Percentiles rank a stretch among this genome's conserved stretches.
Conservation (phyloP, 225 moss, liverwort and hornwort species). For the Physcomitrium patens region DNA sequence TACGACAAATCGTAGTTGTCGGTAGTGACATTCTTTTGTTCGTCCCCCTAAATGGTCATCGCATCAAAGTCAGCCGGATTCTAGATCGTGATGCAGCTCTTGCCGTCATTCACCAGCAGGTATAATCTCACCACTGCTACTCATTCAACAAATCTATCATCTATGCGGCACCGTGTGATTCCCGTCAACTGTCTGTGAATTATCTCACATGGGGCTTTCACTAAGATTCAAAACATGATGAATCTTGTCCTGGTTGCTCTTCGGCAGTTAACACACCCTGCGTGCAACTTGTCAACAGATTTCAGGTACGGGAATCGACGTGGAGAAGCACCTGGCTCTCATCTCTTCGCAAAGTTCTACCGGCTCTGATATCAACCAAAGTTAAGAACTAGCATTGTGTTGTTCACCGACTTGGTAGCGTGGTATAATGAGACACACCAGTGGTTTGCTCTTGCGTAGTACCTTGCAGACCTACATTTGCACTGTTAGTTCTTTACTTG, state of each 20-base stretch:
- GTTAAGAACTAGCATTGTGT: background rate
- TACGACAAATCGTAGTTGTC: constrained; percentile 23
- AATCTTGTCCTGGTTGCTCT: background rate
- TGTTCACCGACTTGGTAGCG: no score
- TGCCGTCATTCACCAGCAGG: constrained; percentile 42
- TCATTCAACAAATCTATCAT: no score
- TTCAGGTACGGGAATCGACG: constrained; percentile 22
- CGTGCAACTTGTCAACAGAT: constrained; percentile 11
- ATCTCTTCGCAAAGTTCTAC: background rate
- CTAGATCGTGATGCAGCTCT: constrained; percentile 29
- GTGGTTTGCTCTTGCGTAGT: no score
- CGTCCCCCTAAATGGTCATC: constrained; percentile 33
- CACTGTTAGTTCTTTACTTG: no score
- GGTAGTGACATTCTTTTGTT: constrained; percentile 33
- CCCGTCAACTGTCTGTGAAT: no score
- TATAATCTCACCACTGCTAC: background rate
- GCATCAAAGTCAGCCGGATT: constrained; percentile 27
- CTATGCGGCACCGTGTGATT: no score
- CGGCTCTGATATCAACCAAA: background rate
- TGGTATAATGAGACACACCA: no score
- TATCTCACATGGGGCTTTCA: background rate
- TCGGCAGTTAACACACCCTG: background rate
- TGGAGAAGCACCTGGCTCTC: constrained; percentile 21
- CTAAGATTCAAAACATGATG: background rate
- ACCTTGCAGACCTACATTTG: no score